These are phyloP conservation scores for Iberis amara DNA, from an alignment of 441 rosid genomes.

Conservation along the genomic window DNA sequence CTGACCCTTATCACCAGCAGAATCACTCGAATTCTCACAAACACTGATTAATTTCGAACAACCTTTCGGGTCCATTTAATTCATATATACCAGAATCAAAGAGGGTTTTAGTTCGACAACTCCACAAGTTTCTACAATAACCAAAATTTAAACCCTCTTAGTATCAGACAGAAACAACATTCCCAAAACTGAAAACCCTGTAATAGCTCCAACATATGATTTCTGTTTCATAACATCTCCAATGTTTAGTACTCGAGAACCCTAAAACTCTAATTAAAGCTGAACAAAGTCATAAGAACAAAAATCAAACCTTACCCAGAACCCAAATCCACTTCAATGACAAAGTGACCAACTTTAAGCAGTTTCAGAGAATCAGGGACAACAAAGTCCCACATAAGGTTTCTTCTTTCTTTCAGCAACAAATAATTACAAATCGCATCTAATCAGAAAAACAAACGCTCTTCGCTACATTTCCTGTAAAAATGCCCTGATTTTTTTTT, in stretches of 20 bases:
- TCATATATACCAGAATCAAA: too few species aligned
- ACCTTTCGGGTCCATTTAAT: conserved; percentile 32
- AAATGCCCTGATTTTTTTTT: conserved; percentile 9
- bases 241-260: too few species aligned
- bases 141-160: conserved; percentile 3
- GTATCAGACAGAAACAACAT: conserved; percentile 12
- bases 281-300: conserved; percentile 12
- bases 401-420: conserved; percentile 10
- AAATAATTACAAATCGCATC: too few species aligned
- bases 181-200: conserved; percentile 12
- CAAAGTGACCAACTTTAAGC: conserved; percentile 26
- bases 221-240: too few species aligned
- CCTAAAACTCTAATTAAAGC: too few species aligned
- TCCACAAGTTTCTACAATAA: conserved; percentile 28
- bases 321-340: conserved; percentile 29
- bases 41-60: conserved; percentile 23
- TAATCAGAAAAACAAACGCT: too few species aligned
- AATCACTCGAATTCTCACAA: conserved; percentile 29
- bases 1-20: conserved; percentile 27
- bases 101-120: too few species aligned
- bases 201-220: conserved; percentile 18
- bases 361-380: conserved; percentile 18
- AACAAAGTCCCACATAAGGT: conserved; percentile 6
- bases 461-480: too few species aligned
- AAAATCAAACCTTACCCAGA: conserved; percentile 33